Conservation (phyloP, 176 grass and related monocot species). For the Areca catechu region DNA sequence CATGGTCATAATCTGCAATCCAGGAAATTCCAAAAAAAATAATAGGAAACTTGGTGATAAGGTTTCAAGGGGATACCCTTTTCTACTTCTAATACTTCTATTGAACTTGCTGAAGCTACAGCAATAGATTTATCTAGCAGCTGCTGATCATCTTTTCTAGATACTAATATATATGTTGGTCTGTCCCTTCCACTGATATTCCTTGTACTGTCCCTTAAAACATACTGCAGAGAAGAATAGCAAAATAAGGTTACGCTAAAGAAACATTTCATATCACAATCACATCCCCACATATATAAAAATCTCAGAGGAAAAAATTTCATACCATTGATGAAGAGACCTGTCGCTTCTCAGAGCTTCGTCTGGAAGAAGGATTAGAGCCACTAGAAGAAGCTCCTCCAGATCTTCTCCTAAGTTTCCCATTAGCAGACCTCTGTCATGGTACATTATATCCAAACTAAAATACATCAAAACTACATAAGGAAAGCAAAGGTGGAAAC, state of each 20-base stretch:
- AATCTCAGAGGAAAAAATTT: neutral
- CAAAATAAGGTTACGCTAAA: too few relatives aligned
- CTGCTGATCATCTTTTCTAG: constrained; percentile 15
- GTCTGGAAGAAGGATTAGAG: constrained; percentile 11
- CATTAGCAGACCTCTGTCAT: too few relatives aligned
- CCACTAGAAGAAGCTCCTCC: neutral
- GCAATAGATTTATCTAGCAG: constrained; percentile 11
- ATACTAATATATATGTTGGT: constrained; percentile 10
- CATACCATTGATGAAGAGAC: neutral
- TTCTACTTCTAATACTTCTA: constrained; percentile 10
- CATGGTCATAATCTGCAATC: too few relatives aligned
- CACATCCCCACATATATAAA: neutral
- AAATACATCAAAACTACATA: too few relatives aligned
- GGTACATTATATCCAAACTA: neutral
- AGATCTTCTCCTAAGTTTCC: too few relatives aligned
- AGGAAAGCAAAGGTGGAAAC: too few relatives aligned
- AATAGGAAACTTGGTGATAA: too few relatives aligned
- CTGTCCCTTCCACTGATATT: constrained; percentile 5
- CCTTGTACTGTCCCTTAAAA: constrained; percentile 16
- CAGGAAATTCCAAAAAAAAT: too few relatives aligned
- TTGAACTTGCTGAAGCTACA: neutral
- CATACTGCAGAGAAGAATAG: constrained; percentile 1
- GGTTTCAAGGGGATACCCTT: constrained; percentile 1
- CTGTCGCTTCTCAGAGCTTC: constrained; percentile 9
- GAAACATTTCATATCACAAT: too few relatives aligned